These are phyloP conservation scores for Pichia sp. DNA, from an alignment of 1,139 yeast genomes.

Conservation along the genomic window DNA sequence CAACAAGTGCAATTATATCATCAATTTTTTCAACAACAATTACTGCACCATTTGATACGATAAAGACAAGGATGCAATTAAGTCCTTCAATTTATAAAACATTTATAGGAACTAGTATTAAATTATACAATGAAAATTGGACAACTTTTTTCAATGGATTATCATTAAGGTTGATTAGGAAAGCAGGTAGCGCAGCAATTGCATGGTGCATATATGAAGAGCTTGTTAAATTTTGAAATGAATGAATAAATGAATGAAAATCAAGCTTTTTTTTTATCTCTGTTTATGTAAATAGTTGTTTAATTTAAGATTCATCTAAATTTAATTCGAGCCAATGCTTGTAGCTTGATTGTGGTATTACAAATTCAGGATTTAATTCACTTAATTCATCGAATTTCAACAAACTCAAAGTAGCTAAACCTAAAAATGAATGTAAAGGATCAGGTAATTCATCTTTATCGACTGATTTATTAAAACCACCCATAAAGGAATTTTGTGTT, in stretches of 20 bases:
- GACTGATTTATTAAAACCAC: slow-evolving; percentile 75
- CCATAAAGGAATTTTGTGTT: slow-evolving; percentile 60
- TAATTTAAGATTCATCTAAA: neutral
- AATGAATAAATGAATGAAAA: neutral
- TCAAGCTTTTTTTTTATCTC: too few species aligned
- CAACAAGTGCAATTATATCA: slow-evolving; percentile 63
- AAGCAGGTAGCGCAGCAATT: slow-evolving; percentile 88
- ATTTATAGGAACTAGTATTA: slow-evolving; percentile 33
- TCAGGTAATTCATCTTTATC: slow-evolving; percentile 47
- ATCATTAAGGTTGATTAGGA: slow-evolving; percentile 70
- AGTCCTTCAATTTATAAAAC: slow-evolving; percentile 39
- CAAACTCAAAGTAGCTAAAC: slow-evolving; percentile 49
- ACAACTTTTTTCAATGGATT: slow-evolving; percentile 73
- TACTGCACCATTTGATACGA: slow-evolving; percentile 93
- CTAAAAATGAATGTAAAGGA: slow-evolving; percentile 60
- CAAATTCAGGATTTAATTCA: slow-evolving; percentile 24
- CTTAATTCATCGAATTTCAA: slow-evolving; percentile 22
- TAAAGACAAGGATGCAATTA: slow-evolving; percentile 85
- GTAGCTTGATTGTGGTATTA: slow-evolving; percentile 22
- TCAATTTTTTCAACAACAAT: slow-evolving; percentile 76
- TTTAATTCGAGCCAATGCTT: slow-evolving; percentile 16
- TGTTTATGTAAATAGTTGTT: neutral
- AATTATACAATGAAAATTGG: slow-evolving; percentile 49
- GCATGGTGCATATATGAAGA: slow-evolving; percentile 98
- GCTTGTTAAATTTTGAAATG: slow-evolving; percentile 40